Evolutionary conservation across 208 protist species (phyloP).

Genomic region (Zelonia costaricensis): DNA sequence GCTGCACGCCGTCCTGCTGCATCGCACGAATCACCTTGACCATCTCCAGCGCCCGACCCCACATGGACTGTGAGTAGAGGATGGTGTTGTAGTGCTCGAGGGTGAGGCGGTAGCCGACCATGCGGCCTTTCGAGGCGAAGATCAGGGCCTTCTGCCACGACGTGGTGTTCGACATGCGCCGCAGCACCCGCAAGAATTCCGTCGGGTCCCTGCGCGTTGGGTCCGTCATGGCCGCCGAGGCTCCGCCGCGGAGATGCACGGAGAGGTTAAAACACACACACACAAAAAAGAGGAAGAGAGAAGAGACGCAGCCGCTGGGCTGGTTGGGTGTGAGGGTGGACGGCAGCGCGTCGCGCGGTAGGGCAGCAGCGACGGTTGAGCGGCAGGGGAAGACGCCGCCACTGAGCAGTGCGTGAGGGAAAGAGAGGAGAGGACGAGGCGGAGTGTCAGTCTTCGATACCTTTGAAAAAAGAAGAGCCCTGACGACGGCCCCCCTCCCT

Average conservation of each 20-base stretch:
- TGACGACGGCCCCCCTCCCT: too few relatives aligned
- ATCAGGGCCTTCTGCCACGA: constrained; percentile 93
- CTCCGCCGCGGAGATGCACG: background rate
- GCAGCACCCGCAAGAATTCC: constrained; percentile 90
- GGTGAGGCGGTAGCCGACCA: constrained; percentile 89
- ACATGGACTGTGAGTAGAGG: constrained; percentile 90
- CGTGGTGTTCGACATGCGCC: constrained; percentile 83
- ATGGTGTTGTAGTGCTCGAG: constrained; percentile 92
- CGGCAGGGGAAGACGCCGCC: too few relatives aligned
- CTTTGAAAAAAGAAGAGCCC: too few relatives aligned
- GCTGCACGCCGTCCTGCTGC: constrained; percentile 87
- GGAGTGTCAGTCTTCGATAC: too few relatives aligned
- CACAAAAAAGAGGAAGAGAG: constrained; percentile 12
- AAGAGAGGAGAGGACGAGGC: too few relatives aligned
- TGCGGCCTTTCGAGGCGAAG: constrained; percentile 88
- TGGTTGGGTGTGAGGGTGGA: background rate
- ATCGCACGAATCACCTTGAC: constrained; percentile 86
- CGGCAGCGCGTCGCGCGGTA: too few relatives aligned
- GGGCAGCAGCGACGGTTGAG: too few relatives aligned
- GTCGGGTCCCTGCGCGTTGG: constrained; percentile 88
- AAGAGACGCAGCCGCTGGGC: background rate
- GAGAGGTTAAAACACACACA: constrained; percentile 1
- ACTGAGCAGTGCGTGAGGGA: too few relatives aligned
- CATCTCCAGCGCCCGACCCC: constrained; percentile 89
- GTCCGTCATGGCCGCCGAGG: too few relatives aligned